Evolutionary conservation across 345 rosid species (phyloP).

Genomic region (Acer yangbiense): DNA sequence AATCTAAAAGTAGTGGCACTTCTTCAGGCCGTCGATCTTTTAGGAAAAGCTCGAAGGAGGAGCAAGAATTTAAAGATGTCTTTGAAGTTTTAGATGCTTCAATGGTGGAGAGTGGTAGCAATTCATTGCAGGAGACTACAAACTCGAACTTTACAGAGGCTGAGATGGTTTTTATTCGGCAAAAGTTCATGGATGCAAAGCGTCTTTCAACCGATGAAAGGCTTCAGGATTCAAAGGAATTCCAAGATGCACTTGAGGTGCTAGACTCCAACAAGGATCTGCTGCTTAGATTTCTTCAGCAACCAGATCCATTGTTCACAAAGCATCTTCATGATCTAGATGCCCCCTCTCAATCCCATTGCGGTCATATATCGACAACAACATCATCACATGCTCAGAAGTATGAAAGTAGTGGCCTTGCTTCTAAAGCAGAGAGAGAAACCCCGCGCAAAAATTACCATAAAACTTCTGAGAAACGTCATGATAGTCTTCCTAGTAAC

Average conservation of each 20-base stretch:
- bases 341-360: constrained; percentile 42
- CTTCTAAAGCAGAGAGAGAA: constrained; percentile 46
- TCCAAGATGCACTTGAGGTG: constrained; percentile 74
- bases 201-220: constrained; percentile 73
- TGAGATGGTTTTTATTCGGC: constrained; percentile 73
- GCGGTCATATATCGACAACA: constrained; percentile 40
- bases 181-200: constrained; percentile 77
- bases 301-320: constrained; percentile 80
- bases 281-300: constrained; percentile 78
- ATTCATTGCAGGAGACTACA: constrained; percentile 33
- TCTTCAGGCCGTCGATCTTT: constrained; percentile 53
- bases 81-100: constrained; percentile 80
- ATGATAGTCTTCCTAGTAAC: constrained; percentile 30
- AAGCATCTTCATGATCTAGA: constrained; percentile 77
- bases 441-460: constrained; percentile 28
- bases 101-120: constrained; percentile 44
- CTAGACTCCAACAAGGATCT: constrained; percentile 82
- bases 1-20: constrained; percentile 39
- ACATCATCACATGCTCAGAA: constrained; percentile 41
- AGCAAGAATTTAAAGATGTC: constrained; percentile 93
- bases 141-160: constrained; percentile 50
- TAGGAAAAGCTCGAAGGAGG: constrained; percentile 67
- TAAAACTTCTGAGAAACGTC: constrained; percentile 37
- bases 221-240: constrained; percentile 75
- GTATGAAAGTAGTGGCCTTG: constrained; percentile 29